phyloP scores from a whole-genome alignment of 169 alveolate species.

The Plasmodium vinckei region DNA sequence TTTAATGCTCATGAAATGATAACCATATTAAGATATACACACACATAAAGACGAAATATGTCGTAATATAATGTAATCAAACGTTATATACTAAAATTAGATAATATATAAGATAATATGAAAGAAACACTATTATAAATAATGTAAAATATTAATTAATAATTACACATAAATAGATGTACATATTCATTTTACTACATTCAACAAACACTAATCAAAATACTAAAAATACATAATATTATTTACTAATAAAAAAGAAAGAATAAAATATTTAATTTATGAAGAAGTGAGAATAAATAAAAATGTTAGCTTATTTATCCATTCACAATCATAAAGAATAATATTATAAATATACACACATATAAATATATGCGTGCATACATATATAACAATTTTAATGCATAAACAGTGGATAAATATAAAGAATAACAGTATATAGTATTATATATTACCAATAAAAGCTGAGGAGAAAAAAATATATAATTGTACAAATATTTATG shows the following conservation, averaged over 20 bases:
- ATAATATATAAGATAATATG: neutral
- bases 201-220: constrained; percentile 39
- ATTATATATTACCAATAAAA: constrained; percentile 13
- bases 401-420: constrained; percentile 8
- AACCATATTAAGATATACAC: no score
- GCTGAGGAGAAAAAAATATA: constrained; percentile 15
- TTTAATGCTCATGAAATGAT: no score
- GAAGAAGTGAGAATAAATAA: constrained; percentile 6
- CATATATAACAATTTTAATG: constrained; percentile 15
- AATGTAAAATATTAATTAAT: neutral
- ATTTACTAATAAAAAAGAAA: constrained; percentile 18
- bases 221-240: constrained; percentile 26
- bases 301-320: constrained; percentile 20
- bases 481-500: constrained; percentile 47
- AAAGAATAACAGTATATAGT: constrained; percentile 12
- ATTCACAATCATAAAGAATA: constrained; percentile 26
- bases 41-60: neutral
- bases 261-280: constrained; percentile 5
- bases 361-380: constrained; percentile 6
- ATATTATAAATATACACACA: constrained; percentile 8
- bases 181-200: constrained; percentile 18
- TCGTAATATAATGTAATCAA: neutral
- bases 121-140: neutral
- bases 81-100: neutral
- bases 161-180: neutral